Evolutionary conservation across 2,329 filamentous ascomycete genomes (phyloP), one percentile per base, ranked within the genome.

Genomic region (Fusarium humuli): DNA sequence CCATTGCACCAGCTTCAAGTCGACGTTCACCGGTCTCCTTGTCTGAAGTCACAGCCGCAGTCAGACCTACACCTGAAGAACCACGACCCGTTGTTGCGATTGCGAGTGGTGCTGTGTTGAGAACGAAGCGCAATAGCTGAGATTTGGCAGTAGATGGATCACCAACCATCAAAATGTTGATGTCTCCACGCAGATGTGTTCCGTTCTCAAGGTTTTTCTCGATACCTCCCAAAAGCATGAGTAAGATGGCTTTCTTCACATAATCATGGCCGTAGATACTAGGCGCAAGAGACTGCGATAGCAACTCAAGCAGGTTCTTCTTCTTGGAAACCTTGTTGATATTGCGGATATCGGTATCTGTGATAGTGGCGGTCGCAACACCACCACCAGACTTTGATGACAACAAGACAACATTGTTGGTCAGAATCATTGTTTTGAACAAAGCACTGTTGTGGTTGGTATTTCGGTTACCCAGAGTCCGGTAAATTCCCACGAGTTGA

Each of bases 181-280:
- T 98, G 77, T 99, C 96, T 83, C 96, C 96, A 87, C 96, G 92
- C 79, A 99, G 83, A 87, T 99, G 96, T 2, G 96, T 98, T 62
- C 96, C 96, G 75, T 99, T 99, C 69, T 98, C 96, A 60, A 99
- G 82, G 76, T 99, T 99, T 86, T 99, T 99, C 84, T 99, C 96
- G 87, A 97, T 94, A 62, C 96, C 96, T 76, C 96, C 93, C 16
- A 99, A 85, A 29, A 99, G 87, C 93, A 98, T 97, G 50, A 99
- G 88, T 32, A 99, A 83, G 71, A 99, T 97, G 1, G 96, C 96
- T 81, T 97, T 98, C 82, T 99, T 99, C 83, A 99, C 97, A 79
- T 98, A 92, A 76, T 97, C 94, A 76, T 99, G 96, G 0, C 96
- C 96, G 76, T 94, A 98, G 63, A 99, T 99, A 82, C 94, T 98